phyloP scores from a whole-genome alignment of 2,329 filamentous ascomycete species.

The Fusarium sp. region DNA sequence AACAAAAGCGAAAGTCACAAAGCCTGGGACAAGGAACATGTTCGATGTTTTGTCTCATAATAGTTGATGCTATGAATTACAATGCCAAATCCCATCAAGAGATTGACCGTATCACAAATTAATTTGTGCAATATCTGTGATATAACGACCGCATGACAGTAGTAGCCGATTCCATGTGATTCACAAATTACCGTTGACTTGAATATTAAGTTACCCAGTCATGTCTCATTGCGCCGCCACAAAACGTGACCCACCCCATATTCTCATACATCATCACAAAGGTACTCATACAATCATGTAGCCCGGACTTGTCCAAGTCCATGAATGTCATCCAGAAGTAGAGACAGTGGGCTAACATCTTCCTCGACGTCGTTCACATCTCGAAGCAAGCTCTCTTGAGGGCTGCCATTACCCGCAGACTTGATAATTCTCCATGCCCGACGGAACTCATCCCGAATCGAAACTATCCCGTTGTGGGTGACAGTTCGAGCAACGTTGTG shows the following conservation, averaged over 20 bases:
- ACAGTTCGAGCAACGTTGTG: conserved; percentile 92
- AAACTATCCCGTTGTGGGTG: conserved; percentile 82
- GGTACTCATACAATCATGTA: conserved; percentile 31
- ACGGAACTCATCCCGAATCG: conserved; percentile 86
- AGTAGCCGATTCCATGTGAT: not conserved
- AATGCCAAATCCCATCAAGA: not conserved
- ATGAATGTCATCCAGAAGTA: conserved; percentile 53
- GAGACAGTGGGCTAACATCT: conserved; percentile 42
- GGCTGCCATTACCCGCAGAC: conserved; percentile 58
- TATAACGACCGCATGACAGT: not conserved
- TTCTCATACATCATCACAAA: conserved; percentile 23
- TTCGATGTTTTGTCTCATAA: conserved; percentile 45
- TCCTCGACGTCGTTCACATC: conserved; percentile 57
- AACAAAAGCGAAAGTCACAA: conserved; percentile 7
- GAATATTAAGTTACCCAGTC: conserved; percentile 1
- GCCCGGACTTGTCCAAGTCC: conserved; percentile 35
- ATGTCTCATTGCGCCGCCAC: conserved; percentile 22
- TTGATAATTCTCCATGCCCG: conserved; percentile 80
- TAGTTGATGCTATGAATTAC: conserved; percentile 6
- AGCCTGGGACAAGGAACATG: conserved; percentile 33
- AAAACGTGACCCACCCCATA: conserved; percentile 4
- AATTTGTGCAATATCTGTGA: not conserved
- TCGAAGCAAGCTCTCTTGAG: conserved; percentile 64
- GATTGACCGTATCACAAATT: not conserved
- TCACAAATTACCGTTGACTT: not conserved